Conservation (phyloP, 179 eudicot genomes). For the Heliamphora pulchella region DNA sequence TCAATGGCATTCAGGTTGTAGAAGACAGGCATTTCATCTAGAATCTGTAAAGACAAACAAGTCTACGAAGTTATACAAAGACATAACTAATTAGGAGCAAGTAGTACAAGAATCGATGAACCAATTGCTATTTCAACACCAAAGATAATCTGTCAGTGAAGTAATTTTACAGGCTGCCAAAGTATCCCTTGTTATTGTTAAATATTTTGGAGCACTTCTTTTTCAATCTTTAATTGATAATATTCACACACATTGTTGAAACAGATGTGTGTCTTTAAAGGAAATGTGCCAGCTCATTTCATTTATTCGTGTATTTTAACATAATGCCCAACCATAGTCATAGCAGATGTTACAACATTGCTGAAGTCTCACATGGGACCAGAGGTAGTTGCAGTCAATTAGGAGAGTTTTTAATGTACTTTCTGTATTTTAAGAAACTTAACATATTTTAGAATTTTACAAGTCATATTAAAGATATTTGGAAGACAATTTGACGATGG, state of each 20-base stretch:
- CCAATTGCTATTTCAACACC: not conserved
- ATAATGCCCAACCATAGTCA: not conserved
- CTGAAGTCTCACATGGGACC: not conserved
- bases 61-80: not conserved
- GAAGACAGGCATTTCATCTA: conserved; percentile 99
- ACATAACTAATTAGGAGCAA: conserved; percentile 8
- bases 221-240: not conserved
- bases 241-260: not conserved
- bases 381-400: not conserved
- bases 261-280: not conserved
- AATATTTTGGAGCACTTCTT: not conserved
- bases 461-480: too few relatives aligned
- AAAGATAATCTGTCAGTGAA: too few relatives aligned
- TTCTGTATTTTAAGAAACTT: not conserved
- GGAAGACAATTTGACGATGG: too few relatives aligned
- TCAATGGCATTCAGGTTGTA: conserved; percentile 87
- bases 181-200: not conserved
- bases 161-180: not conserved
- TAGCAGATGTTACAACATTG: not conserved
- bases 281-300: not conserved
- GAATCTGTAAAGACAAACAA: conserved; percentile 54
- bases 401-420: not conserved
- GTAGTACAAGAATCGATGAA: conserved; percentile 3
- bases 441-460: too few relatives aligned
- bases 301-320: not conserved